phyloP scores from a whole-genome alignment of 2,329 filamentous ascomycete genomes.

The Hyphodiscus sp. region DNA sequence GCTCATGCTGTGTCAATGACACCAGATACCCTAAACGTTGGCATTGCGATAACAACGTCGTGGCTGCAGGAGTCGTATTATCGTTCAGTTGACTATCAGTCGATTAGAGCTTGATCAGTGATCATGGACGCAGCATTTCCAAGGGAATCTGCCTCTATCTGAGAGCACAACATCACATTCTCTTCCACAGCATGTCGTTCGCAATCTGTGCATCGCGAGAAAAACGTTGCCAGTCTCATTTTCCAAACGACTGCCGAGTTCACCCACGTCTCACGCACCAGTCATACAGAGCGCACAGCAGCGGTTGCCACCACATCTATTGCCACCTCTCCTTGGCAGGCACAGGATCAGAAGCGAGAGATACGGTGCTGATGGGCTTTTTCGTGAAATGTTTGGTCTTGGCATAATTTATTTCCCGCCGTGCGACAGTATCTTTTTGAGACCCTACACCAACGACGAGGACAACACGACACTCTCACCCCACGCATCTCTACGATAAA shows the following conservation, averaged over 20 bases:
- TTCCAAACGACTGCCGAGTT: not conserved
- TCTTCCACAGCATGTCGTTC: not conserved
- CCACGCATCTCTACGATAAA: not conserved
- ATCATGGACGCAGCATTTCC: not conserved
- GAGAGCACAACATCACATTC: not conserved
- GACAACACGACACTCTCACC: not conserved
- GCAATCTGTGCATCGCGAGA: not conserved
- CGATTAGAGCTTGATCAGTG: not conserved
- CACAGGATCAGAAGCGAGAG: not conserved
- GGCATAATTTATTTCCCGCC: no score
- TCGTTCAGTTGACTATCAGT: not conserved
- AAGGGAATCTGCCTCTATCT: not conserved
- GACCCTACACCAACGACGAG: no score
- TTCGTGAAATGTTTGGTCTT: not conserved
- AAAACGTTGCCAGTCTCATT: not conserved
- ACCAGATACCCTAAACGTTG: not conserved
- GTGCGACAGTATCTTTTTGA: no score
- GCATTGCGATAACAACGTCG: not conserved
- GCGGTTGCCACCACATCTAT: not conserved
- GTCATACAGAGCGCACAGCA: not conserved
- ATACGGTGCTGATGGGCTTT: not conserved
- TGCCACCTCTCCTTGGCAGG: not conserved
- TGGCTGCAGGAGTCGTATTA: not conserved
- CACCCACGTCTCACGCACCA: not conserved
- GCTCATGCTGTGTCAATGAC: not conserved